Base-by-base conservation (phyloP, 257 asterid genomes). In the Anisodus tanguticus region DNA sequence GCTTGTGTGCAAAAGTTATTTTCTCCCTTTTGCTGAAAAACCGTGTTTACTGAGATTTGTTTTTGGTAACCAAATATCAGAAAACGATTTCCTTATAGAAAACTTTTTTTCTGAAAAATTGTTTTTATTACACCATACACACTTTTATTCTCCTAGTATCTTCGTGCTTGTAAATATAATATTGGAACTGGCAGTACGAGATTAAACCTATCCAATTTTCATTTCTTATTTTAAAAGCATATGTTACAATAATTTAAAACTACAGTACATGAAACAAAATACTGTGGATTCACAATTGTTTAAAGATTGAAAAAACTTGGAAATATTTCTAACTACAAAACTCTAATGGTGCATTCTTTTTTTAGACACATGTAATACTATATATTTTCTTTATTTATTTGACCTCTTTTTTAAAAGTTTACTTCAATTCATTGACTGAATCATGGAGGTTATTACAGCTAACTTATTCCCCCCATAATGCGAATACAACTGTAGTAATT, bases 401-500 rank as follows among this genome's bases (percentile, higher is more conserved):
- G 0, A 5, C 2, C 45, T 41, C 1, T 66, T 31, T 9, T 31
- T 64, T 31, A 31, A 2, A 63, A 9, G n/a, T 5, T 68, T 37
- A 37, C 37, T 74, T 47, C 4, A 49, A 74, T 74, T 74, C 12
- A 74, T 49, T 74, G 10, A 12, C 10, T 72, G 6, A 71, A 72
- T 19, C 80, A 9, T 47, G 19, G n/a, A 72, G 13, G 45, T 22
- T 74, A 74, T 51, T 51, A 76, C 81, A 76, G 63, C 63, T 51
- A 76, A 12, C 8, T 76, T 26, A 51, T 76, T 76, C 51, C 62
- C 63, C 19, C 45, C 62, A 51, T 51, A 10, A 76, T 51, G 63
- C 9, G 10, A 51, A 76, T 76, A 76, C 81, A 76, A 76, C 81
- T 76, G 62, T 74, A 49, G 5, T 49, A 76, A 8, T 51, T 7